phyloP scores from a whole-genome alignment of 1,284 basidiomycete genomes.

The Malassezia japonica region DNA sequence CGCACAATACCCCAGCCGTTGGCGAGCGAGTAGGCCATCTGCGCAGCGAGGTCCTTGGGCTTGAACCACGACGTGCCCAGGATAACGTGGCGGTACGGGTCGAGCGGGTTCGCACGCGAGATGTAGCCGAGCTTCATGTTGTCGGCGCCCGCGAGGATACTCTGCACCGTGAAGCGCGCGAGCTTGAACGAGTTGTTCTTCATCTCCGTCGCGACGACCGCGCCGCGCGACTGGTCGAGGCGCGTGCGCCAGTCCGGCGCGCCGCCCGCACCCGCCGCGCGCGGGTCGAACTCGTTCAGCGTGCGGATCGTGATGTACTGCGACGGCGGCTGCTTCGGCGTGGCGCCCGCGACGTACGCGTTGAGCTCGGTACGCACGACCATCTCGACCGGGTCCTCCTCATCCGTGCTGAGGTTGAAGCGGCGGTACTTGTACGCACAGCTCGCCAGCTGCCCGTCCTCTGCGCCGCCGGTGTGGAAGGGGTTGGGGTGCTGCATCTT shows the following conservation, averaged over 20 bases:
- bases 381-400: slow-evolving; percentile 66
- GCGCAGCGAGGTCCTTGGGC: slow-evolving; percentile 82
- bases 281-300: slow-evolving; percentile 93
- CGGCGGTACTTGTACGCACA: slow-evolving; percentile 93
- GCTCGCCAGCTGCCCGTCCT: slow-evolving; percentile 64
- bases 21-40: slow-evolving; percentile 86
- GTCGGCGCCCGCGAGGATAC: slow-evolving; percentile 88
- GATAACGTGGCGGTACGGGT: slow-evolving; percentile 89
- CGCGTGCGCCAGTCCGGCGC: slow-evolving; percentile 95
- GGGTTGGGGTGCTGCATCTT: slow-evolving; percentile 54
- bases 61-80: slow-evolving; percentile 90
- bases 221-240: slow-evolving; percentile 89
- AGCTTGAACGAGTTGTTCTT: slow-evolving; percentile 99
- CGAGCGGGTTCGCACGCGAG: slow-evolving; percentile 83
- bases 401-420: slow-evolving; percentile 88
- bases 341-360: slow-evolving; percentile 57
- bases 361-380: slow-evolving; percentile 95
- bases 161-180: slow-evolving; percentile 94
- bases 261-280: slow-evolving; percentile 76
- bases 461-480: slow-evolving; percentile 82
- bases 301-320: slow-evolving; percentile 68
- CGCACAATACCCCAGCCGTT: slow-evolving; percentile 97
- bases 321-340: slow-evolving; percentile 18
- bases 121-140: slow-evolving; percentile 95
- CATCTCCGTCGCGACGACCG: slow-evolving; percentile 98